A percentile compares a stretch with the other conserved stretches of the same genome.
These are phyloP conservation scores for Cadophora malorum DNA, from an alignment of 2,329 filamentous ascomycete genomes.

Conservation along the genomic window DNA sequence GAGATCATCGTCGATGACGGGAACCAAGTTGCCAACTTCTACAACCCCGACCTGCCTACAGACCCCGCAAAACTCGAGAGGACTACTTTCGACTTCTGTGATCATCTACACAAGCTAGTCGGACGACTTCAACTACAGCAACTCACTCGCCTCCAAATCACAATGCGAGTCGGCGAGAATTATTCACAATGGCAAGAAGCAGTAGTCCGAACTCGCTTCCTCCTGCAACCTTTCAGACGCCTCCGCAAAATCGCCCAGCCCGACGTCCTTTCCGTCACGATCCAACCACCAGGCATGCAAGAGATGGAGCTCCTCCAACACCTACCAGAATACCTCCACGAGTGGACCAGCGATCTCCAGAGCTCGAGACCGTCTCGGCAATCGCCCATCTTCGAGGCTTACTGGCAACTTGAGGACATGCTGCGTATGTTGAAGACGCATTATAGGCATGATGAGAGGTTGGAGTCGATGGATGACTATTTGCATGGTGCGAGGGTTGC, in stretches of 20 bases:
- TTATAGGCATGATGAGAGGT: neutral
- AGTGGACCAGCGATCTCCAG: neutral
- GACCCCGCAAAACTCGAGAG: neutral
- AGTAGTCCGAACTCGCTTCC: neutral
- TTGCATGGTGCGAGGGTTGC: constrained; percentile 4
- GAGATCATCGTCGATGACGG: constrained; percentile 15
- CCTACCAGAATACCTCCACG: neutral
- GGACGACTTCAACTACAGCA: neutral
- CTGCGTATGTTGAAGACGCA: neutral
- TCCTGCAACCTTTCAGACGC: constrained; percentile 3
- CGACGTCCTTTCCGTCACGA: neutral
- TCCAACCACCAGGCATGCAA: neutral
- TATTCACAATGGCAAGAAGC: neutral
- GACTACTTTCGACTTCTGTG: neutral
- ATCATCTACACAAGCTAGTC: constrained; percentile 11
- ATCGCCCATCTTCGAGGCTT: constrained; percentile 1
- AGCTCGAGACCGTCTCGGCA: neutral
- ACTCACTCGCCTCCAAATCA: neutral
- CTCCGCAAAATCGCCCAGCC: neutral
- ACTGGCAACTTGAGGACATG: constrained; percentile 11
- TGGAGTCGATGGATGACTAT: neutral
- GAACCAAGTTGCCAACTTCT: neutral
- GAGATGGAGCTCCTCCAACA: neutral
- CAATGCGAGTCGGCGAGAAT: neutral
- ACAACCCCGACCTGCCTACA: neutral